These are phyloP conservation scores for Trametes hirsuta DNA, from an alignment of 1,284 basidiomycete species.

Conservation along the genomic window DNA sequence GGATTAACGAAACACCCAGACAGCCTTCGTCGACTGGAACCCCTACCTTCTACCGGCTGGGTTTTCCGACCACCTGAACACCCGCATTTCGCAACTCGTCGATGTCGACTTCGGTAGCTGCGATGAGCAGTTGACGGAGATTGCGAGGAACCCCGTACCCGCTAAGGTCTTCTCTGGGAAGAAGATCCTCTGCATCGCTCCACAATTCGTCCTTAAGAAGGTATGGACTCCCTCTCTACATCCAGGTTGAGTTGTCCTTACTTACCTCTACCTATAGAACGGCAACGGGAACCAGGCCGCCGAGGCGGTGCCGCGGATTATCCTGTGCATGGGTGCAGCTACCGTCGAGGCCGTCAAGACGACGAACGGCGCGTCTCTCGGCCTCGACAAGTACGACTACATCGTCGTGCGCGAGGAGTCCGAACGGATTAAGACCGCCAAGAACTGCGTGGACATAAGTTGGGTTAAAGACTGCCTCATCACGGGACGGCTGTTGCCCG, in stretches of 20 bases:
- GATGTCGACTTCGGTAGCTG: conserved; percentile 72
- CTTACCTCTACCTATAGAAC: conserved; percentile 4
- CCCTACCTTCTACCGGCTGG: conserved; percentile 73
- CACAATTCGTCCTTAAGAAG: conserved; percentile 55
- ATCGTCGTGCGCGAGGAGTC: conserved; percentile 62
- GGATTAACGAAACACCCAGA: conserved; percentile 12
- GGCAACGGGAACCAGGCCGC: conserved; percentile 26
- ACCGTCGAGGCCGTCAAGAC: conserved; percentile 60
- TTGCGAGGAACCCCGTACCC: conserved; percentile 59
- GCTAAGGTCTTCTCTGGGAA: conserved; percentile 56
- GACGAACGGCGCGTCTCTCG: conserved; percentile 38
- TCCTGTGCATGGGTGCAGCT: conserved; percentile 75
- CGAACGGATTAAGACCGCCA: too few relatives aligned
- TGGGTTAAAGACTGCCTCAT: conserved; percentile 88
- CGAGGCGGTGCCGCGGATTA: conserved; percentile 53
- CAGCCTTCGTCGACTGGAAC: conserved; percentile 56
- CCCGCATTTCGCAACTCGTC: conserved; percentile 68
- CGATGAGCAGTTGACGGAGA: conserved; percentile 53
- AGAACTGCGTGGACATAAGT: conserved; percentile 37
- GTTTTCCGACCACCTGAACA: conserved; percentile 51
- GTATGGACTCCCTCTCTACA: conserved; percentile 36
- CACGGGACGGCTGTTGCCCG: conserved; percentile 50
- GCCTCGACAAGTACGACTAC: conserved; percentile 56
- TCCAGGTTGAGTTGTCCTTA: background rate
- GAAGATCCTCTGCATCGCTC: conserved; percentile 58